These are phyloP conservation scores for Stephania japonica DNA, from an alignment of 164 flowering plant species.

Conservation along the genomic window DNA sequence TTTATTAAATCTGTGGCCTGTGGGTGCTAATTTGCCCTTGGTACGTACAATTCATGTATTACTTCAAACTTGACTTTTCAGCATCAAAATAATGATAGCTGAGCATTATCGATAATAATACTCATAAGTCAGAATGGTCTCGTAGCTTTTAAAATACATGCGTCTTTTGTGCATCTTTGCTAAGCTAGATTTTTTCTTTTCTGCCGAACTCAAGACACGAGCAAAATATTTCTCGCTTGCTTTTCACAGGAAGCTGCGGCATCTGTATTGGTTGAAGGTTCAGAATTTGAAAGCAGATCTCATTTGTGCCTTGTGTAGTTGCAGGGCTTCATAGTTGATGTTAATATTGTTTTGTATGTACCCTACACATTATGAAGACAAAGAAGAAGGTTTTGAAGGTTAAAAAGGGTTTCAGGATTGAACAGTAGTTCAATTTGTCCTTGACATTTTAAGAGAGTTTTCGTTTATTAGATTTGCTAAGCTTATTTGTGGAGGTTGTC, in stretches of 20 bases:
- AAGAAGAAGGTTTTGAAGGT: too few species aligned
- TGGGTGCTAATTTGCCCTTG: neutral
- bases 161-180: neutral
- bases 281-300: neutral
- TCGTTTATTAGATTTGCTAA: too few species aligned
- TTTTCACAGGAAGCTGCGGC: neutral
- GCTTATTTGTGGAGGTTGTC: too few species aligned
- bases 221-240: neutral
- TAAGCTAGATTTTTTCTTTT: neutral
- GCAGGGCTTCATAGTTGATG: neutral
- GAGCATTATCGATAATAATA: too few species aligned
- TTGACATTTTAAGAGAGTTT: too few species aligned
- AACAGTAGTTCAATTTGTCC: too few species aligned
- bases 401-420: too few species aligned
- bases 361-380: too few species aligned
- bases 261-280: neutral
- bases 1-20: neutral
- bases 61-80: neutral
- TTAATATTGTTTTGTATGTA: neutral
- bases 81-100: too few species aligned
- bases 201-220: neutral
- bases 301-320: neutral
- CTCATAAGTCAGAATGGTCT: too few species aligned
- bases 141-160: neutral
- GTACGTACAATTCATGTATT: neutral